Base-by-base conservation (phyloP, 352 stramenopile genomes). In the Pythium rhizo-oryzae region DNA sequence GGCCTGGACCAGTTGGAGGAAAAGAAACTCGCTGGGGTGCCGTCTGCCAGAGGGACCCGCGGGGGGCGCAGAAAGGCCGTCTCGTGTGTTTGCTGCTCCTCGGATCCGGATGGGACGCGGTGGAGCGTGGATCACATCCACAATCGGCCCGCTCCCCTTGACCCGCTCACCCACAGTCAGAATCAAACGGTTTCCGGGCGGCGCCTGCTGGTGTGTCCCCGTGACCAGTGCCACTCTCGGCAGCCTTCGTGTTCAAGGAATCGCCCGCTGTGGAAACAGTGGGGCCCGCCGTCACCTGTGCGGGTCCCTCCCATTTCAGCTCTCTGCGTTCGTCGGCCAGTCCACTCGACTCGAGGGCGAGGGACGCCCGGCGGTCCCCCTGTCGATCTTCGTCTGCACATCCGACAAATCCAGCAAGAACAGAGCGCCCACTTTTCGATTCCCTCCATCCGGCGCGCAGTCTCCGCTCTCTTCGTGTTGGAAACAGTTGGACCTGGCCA, bases 321-420 rank as follows among this genome's bases (percentile, higher is more conserved):
- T n/a, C 37, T 18, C 52, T 19, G 15, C 49, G 46, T 58, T 65
- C 35, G 46, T 58, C 62, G 62, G 41, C 54, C 47, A n/a, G 62
- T 68, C 62, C 53, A 59, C 35, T n/a, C 30, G 44, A 57, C 24
- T 25, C 12, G 8, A 30, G 16, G 35, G 35, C 35, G 8, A 39
- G 33, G 33, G 33, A 39, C 33, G 33, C 33, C 33, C 35, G 5
- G 18, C 15, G 16, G 37, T 21, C 51, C 23, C 23, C 25, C 21
- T 19, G 24, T 70, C 54, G 47, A 70, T 70, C 63, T 70, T 70
- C 63, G 63, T 70, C 63, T 70, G 54, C 63, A 64, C 30, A 61
- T 70, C 24, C 41, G 23, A 57, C 41, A 55, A 51, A 64, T 64
- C 55, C 54, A 59, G 44, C 51, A 25, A 25, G 8, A 30, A 23